Evolutionary conservation across 345 rosid species (phyloP).

Genomic region (Gossypium sturtianum): DNA sequence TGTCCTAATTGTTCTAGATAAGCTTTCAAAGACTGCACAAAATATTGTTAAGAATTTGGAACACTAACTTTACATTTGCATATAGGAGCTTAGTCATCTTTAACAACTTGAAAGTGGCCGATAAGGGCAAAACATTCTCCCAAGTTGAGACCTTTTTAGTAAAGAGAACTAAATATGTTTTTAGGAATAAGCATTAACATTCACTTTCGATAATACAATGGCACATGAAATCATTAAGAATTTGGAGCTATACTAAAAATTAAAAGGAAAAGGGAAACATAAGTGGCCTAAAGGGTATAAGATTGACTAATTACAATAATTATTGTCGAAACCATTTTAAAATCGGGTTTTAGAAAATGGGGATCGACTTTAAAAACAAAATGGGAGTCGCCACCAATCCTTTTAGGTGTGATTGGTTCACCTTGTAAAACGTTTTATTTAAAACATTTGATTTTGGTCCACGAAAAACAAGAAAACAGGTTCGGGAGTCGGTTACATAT

Average conservation of each 20-base stretch:
- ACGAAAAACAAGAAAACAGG: no score
- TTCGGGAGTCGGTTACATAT: no score
- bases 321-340: no score
- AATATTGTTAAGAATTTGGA: background rate
- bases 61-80: slow-evolving; percentile 45
- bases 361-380: no score
- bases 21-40: background rate
- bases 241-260: background rate
- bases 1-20: background rate
- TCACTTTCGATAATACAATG: background rate
- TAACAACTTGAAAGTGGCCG: slow-evolving; percentile 37
- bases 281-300: slow-evolving; percentile 1
- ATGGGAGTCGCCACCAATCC: no score
- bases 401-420: no score
- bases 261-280: background rate
- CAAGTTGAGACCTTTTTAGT: slow-evolving; percentile 56
- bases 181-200: slow-evolving; percentile 28
- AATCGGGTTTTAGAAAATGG: no score
- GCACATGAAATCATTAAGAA: background rate
- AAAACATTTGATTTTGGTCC: no score
- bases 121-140: slow-evolving; percentile 45
- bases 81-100: slow-evolving; percentile 34
- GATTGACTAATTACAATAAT: background rate
- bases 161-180: slow-evolving; percentile 56
- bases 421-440: no score